Base-by-base conservation (phyloP, 2,329 filamentous ascomycete genomes). In the Fusarium sp. region DNA sequence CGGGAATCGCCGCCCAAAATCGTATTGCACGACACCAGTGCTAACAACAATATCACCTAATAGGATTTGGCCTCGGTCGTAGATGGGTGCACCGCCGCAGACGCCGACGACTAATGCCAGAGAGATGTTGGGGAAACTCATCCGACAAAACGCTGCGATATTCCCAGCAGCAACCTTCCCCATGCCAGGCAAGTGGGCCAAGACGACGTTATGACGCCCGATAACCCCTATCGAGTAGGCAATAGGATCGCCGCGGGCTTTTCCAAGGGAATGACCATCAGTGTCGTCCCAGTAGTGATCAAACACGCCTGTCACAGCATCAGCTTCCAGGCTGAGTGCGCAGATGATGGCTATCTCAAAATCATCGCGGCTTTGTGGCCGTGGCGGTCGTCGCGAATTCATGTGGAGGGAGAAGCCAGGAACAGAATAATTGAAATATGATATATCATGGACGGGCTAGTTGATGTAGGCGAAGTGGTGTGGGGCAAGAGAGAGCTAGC, bases 261-360 rank as follows among this genome's bases (percentile, higher is more conserved):
- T 65, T 2, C 56, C 44, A 6, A 65, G 31, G 4, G 27, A 12
- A 7, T 2, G 10, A 0, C 13, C 37, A 0, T 16, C 4, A 7
- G 55, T 31, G 12, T 55, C 3, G 15, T 50, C 36, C 54, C 48
- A 66, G 28, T 64, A 31, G 3, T 51, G n/a, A 8, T 64, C 63
- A 27, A 66, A 66, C 0, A 54, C 28, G 9, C 30, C 23, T 0
- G 50, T 34, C 1, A 66, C 15, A 2, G 60, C 34, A 4, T 55
- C 28, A 2, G 50, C 60, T 7, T 66, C 63, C 0, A 54, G 28
- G 3, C 48, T 16, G 0, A 60, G 39, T 7, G 54, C 60, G 13
- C 60, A 66, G 7, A 66, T 41, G 3, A 66, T 66, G 2, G 60
- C 60, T 10, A 60, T 60, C 30, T 62, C 58, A 7, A 64, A 64